Evolutionary conservation across 208 protist species (phyloP), one percentile per base, ranked within the genome.

Genomic region (Leishmania lainsoni): DNA sequence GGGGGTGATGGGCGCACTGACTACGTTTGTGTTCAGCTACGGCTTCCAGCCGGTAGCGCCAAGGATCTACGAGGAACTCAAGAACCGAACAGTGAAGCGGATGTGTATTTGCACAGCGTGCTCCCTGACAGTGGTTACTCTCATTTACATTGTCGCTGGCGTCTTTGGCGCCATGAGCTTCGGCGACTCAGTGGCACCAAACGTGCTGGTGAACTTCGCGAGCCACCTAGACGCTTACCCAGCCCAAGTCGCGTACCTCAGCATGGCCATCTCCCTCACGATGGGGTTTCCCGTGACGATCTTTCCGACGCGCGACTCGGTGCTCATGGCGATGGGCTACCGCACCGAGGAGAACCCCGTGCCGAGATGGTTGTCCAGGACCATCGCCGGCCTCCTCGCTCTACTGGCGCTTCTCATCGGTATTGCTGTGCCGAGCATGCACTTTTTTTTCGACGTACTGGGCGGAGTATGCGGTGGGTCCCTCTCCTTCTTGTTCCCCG

Each of bases 261-360:
- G 89, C 54, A 95, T 95, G 83, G 85, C 82, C 61, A 52, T 97
- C 22, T 87, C 90, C 52, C 88, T 95, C 54, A 95, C 91, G 35
- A 93, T 97, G 87, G 90, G 89, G 42, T 96, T 97, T 79, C 94
- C 94, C 17, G 93, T 97, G 83, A 90, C 85, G 52, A 94, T 97
- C 78, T 95, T 96, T 65, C 91, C 91, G 5, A 94, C 90, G 17
- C 90, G 92, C 20, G 92, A 96, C 81, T 90, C 90, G 17, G 81
- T 96, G 12, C 81, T 96, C 56, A 86, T 90, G 72, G 83, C 78
- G 51, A 73, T 96, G 52, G 89, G 91, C 48, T 96, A 93, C 87
- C 68, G 78, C 39, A 87, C 86, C 0, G 89, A 94, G 16, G 78
- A 86, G 49, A 81, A 79, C 9, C 75, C 84, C 5, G 81, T 81